Conservation (phyloP, 2,329 filamentous ascomycete species). For the Tolypocladium pustulatum region DNA sequence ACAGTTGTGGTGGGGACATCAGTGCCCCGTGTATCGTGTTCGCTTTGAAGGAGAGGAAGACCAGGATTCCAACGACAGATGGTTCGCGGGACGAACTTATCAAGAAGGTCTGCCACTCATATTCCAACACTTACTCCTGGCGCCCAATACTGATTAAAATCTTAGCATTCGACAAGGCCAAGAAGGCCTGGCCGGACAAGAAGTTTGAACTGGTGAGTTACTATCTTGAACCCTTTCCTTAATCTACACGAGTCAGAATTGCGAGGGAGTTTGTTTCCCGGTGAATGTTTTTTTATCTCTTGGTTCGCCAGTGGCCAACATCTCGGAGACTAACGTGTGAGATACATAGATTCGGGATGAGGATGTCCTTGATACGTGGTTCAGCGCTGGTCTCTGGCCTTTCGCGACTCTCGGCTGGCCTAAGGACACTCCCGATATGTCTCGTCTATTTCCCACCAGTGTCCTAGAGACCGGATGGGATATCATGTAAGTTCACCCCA, state of each 20-base stretch:
- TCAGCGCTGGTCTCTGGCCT: not conserved
- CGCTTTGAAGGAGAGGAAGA: not conserved
- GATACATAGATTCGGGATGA: not conserved
- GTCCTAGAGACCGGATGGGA: not conserved
- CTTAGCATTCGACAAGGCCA: not conserved
- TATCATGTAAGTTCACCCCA: not conserved
- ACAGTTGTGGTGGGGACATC: constrained; percentile 96
- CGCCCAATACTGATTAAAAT: not conserved
- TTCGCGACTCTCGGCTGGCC: not conserved
- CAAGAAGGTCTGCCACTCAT: not conserved
- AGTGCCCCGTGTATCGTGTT: constrained; percentile 66
- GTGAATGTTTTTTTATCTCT: too few relatives aligned
- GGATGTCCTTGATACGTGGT: not conserved
- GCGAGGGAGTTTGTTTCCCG: too few relatives aligned
- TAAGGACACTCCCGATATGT: not conserved
- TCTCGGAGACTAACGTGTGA: too few relatives aligned
- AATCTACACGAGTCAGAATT: too few relatives aligned
- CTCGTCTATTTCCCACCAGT: not conserved
- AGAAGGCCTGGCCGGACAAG: not conserved
- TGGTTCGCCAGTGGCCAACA: too few relatives aligned
- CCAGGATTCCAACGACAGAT: not conserved
- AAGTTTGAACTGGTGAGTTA: not conserved
- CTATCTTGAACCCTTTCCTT: not conserved
- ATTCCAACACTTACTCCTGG: not conserved
- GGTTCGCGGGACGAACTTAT: not conserved